These are phyloP conservation scores for Yarrowia sp. DNA, from an alignment of 805 yeast species.

Conservation along the genomic window DNA sequence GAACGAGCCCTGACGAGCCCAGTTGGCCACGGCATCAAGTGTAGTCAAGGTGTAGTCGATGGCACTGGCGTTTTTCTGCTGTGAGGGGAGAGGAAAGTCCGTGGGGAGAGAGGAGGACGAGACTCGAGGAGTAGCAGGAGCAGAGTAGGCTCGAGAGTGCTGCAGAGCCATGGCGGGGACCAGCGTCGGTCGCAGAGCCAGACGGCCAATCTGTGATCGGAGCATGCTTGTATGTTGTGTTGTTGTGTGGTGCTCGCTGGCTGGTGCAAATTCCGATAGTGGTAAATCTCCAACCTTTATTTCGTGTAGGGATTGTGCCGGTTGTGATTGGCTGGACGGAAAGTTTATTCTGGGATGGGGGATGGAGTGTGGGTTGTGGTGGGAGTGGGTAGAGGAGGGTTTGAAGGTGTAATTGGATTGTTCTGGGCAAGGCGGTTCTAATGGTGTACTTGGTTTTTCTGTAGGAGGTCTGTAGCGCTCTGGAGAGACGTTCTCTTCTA, in stretches of 20 bases:
- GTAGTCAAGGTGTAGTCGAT: conserved; percentile 81
- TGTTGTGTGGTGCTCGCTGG: not conserved
- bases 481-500: too few relatives aligned
- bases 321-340: conserved; percentile 1
- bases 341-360: not conserved
- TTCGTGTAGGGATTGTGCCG: conserved; percentile 9
- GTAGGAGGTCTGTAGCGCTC: too few relatives aligned
- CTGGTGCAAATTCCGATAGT: conserved; percentile 21
- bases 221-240: not conserved
- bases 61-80: conserved; percentile 57
- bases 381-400: not conserved
- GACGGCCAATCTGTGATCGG: conserved; percentile 25
- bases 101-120: conserved; percentile 48
- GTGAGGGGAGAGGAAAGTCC: conserved; percentile 67
- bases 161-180: not conserved
- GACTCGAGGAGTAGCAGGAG: conserved; percentile 1
- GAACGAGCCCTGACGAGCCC: conserved; percentile 89
- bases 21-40: conserved; percentile 75
- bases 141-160: conserved; percentile 9
- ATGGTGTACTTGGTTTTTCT: too few relatives aligned
- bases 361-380: not conserved
- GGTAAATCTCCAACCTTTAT: not conserved
- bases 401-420: too few relatives aligned
- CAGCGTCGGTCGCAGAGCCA: conserved; percentile 24
- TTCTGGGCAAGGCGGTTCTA: too few relatives aligned